phyloP scores from a whole-genome alignment of 306 rosid species.

The Boehmeria nivea region DNA sequence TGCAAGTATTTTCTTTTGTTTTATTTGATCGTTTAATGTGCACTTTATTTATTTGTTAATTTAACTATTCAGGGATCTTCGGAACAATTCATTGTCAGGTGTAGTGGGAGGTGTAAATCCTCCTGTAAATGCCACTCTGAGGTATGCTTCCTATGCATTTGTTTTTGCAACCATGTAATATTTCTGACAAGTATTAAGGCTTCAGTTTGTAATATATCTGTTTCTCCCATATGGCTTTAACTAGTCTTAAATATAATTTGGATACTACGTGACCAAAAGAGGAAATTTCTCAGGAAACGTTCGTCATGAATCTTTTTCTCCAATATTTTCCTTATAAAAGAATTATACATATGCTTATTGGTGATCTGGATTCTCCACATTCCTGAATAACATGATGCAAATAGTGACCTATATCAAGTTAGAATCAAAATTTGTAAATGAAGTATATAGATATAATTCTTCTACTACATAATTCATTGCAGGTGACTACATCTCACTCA shows the following conservation, averaged over 20 bases:
- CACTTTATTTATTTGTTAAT: constrained; percentile 14
- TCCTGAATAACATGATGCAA: too few relatives aligned
- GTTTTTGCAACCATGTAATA: background rate
- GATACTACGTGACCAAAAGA: background rate
- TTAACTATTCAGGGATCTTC: constrained; percentile 55
- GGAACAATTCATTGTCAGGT: constrained; percentile 48
- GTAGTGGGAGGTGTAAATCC: constrained; percentile 38
- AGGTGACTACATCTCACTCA: too few relatives aligned
- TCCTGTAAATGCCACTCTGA: constrained; percentile 57
- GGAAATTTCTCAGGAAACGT: background rate
- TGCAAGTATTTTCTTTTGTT: too few relatives aligned
- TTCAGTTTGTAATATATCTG: background rate
- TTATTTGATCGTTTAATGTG: constrained; percentile 19
- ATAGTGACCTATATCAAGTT: too few relatives aligned
- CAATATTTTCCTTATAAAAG: too few relatives aligned
- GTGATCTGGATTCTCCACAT: too few relatives aligned
- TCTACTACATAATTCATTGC: too few relatives aligned
- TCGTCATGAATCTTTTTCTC: background rate
- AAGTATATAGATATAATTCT: too few relatives aligned
- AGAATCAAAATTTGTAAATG: too few relatives aligned
- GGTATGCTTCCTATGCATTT: constrained; percentile 39
- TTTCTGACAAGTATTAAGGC: background rate
- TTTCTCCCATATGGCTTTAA: background rate
- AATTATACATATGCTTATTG: too few relatives aligned
- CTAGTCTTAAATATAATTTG: background rate